Base-by-base conservation (phyloP, 1,284 basidiomycete species). In the Ustanciosporium gigantosporum region DNA sequence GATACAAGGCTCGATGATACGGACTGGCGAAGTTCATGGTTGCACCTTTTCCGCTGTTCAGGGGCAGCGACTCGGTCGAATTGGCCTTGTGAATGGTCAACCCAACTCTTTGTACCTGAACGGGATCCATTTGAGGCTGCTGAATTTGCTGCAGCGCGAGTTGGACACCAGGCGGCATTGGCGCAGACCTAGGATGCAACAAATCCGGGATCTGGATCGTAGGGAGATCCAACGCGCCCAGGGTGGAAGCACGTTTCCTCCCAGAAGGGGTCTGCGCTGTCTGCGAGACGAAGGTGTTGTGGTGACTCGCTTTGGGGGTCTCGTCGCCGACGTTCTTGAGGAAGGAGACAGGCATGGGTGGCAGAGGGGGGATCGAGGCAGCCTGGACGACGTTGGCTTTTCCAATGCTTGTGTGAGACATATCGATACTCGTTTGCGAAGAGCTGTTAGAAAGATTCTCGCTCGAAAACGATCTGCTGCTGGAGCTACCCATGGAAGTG, bases 381-480 rank as follows among this genome's bases (percentile, higher is more conserved):
- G 56, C 61, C 11, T 55, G 44, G 9, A 66, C 56, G 11, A 66
- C 23, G 41, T 50, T 66, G 35, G 56, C 61, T 32, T 66, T 66
- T 36, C 51, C 46, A 32, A 66, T 36, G 61, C 61, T 66, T n/a
- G 56, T 48, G 19, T 55, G 50, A 13, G 48, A 8, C 3, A n/a
- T 46, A 25, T 65, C 60, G 31, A 60, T 25, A 43, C 56, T 66
- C 31, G 61, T 66, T 24, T 51, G 49, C 25, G 60, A 65, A 6
- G 60, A 65, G 50, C 49, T 55, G 47, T 50, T 29, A 16, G 60
- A 65, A 24, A 65, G 36, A 17, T 21, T 50, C 24, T 53, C 55
- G 41, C 49, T 65, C n/a, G 55, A 55, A 31, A 24, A 53, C 9
- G 52, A 62, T 27, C 41, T 42, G 20, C 23, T 37, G 3, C 25